phyloP scores from a whole-genome alignment of 768 basidiomycete genomes.

The Leccinum disarticulatum region DNA sequence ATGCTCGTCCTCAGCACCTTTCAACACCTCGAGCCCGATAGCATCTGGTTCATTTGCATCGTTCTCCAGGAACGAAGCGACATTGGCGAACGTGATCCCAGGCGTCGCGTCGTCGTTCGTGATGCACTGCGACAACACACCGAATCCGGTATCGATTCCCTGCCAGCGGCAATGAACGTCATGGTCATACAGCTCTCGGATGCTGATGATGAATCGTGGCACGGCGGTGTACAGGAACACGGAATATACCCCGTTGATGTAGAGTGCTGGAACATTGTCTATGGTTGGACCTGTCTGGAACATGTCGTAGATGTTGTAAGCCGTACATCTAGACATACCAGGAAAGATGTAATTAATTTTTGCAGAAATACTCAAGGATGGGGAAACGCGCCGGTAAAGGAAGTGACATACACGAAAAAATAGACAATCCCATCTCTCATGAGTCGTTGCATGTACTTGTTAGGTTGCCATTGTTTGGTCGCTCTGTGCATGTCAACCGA shows the following conservation, averaged over 20 bases:
- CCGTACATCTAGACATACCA: background rate
- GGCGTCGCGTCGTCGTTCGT: background rate
- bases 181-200: background rate
- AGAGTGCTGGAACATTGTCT: background rate
- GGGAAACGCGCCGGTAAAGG: background rate
- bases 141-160: background rate
- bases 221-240: background rate
- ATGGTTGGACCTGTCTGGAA: background rate
- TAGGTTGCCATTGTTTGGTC: slow-evolving; percentile 12
- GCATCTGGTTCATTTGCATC: background rate
- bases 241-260: background rate
- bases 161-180: background rate
- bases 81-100: background rate
- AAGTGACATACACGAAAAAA: slow-evolving; percentile 10
- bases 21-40: background rate
- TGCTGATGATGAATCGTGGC: background rate
- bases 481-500: slow-evolving; percentile 1
- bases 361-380: background rate
- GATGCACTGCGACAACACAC: background rate
- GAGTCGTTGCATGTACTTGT: slow-evolving; percentile 7
- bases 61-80: background rate
- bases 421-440: slow-evolving; percentile 7
- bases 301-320: background rate
- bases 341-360: background rate
- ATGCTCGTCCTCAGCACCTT: background rate